These are phyloP conservation scores for Athelia psychrophila DNA, from an alignment of 1,284 basidiomycete species.

Conservation along the genomic window DNA sequence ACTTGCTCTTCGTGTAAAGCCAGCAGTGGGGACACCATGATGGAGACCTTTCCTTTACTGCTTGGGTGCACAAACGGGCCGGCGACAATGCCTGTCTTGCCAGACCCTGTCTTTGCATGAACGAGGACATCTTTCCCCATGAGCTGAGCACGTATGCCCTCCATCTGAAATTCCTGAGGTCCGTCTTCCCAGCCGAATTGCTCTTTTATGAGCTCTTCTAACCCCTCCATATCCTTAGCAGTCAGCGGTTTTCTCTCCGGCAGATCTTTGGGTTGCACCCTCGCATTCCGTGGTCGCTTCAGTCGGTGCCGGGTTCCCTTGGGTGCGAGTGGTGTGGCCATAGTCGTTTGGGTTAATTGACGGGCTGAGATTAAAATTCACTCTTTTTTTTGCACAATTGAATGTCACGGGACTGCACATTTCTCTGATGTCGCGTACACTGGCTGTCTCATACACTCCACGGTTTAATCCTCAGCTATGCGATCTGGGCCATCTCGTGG, in stretches of 20 bases:
- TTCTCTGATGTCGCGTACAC: too few species aligned
- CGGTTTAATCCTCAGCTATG: too few species aligned
- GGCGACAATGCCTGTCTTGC: slow-evolving; percentile 31
- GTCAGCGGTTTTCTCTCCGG: background rate
- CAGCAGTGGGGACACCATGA: slow-evolving; percentile 13
- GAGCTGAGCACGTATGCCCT: slow-evolving; percentile 20
- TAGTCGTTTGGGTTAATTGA: too few species aligned
- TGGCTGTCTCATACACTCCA: too few species aligned
- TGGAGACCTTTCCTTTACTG: slow-evolving; percentile 12
- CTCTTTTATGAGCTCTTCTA: slow-evolving; percentile 9
- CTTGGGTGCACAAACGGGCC: slow-evolving; percentile 23
- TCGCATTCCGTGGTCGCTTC: too few species aligned
- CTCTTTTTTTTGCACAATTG: too few species aligned
- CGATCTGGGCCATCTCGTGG: too few species aligned
- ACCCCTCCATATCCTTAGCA: slow-evolving; percentile 8
- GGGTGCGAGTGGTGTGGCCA: too few species aligned
- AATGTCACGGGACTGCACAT: too few species aligned
- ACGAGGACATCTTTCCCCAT: slow-evolving; percentile 23
- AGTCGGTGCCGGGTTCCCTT: too few species aligned
- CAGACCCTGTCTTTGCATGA: slow-evolving; percentile 32
- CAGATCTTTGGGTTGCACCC: background rate
- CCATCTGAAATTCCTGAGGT: slow-evolving; percentile 15
- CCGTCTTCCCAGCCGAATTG: slow-evolving; percentile 10
- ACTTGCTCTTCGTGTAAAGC: slow-evolving; percentile 15
- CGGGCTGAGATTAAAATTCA: too few species aligned